A percentile compares a stretch with the other conserved stretches of the same genome.
phyloP scores from a whole-genome alignment of 257 asterid genomes.

The Solanum bulbocastanum region DNA sequence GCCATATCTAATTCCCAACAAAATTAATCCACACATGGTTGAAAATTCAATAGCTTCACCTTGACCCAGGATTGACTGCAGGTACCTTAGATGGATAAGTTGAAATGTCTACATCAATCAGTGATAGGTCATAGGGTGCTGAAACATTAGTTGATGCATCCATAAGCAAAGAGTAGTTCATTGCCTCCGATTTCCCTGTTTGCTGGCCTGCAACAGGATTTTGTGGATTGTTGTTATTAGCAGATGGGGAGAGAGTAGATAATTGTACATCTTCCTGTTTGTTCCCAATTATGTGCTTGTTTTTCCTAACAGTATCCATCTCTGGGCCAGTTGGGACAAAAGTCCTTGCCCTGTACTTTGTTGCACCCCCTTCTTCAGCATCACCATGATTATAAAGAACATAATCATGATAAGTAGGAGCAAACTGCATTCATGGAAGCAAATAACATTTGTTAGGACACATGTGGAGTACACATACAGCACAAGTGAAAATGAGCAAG shows the following conservation, averaged over 20 bases:
- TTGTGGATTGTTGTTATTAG: conserved; percentile 19
- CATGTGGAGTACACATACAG: neutral
- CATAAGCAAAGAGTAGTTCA: conserved; percentile 46
- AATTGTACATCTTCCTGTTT: conserved; percentile 59
- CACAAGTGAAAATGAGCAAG: neutral
- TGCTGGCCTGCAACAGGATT: conserved; percentile 14
- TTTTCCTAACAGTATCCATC: conserved; percentile 86
- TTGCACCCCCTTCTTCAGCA: conserved; percentile 69
- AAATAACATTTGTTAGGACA: neutral
- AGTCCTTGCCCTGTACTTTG: conserved; percentile 85
- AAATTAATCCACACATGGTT: neutral
- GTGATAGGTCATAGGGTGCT: conserved; percentile 53
- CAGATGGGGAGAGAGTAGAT: conserved; percentile 52
- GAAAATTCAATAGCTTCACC: conserved; percentile 25
- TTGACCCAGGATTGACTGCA: conserved; percentile 33
- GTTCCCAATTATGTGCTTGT: conserved; percentile 50
- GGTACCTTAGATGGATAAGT: conserved; percentile 49
- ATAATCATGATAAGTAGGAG: conserved; percentile 94
- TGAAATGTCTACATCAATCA: conserved; percentile 74
- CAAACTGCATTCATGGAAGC: conserved; percentile 49
- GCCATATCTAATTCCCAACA: neutral
- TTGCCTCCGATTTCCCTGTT: conserved; percentile 43
- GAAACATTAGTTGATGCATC: conserved; percentile 34
- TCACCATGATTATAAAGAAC: conserved; percentile 90
- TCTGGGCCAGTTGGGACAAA: conserved; percentile 94